phyloP scores from a whole-genome alignment of 192 early-diverging fungal genomes.

The Kappamyces sp. region DNA sequence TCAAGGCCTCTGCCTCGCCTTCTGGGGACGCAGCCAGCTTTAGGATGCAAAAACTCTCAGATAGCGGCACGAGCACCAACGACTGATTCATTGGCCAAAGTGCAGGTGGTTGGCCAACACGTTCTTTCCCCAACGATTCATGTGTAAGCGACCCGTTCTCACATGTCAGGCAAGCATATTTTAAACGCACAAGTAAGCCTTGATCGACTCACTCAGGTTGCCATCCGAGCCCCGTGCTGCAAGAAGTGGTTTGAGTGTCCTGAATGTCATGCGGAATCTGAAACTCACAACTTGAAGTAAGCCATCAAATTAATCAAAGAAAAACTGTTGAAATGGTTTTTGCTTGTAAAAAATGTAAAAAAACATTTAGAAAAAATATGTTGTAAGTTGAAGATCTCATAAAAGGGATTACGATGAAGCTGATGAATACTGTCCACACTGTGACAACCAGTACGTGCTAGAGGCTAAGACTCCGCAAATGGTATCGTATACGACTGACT shows the following conservation, averaged over 20 bases:
- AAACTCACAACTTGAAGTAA: constrained; percentile 64
- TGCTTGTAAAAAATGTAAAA: constrained; percentile 98
- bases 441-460: constrained; percentile 95
- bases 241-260: constrained; percentile 96
- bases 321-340: constrained; percentile 90
- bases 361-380: constrained; percentile 92
- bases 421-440: constrained; percentile 97
- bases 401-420: constrained; percentile 80
- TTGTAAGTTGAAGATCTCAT: constrained; percentile 24
- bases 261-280: constrained; percentile 81
- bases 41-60: too few species aligned
- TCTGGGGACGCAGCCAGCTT: too few species aligned
- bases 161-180: constrained; percentile 74
- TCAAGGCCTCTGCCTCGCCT: too few species aligned
- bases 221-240: constrained; percentile 90
- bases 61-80: too few species aligned
- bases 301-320: constrained; percentile 18
- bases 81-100: too few species aligned
- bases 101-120: too few species aligned
- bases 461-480: constrained; percentile 86
- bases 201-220: constrained; percentile 47
- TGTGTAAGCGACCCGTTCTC: too few species aligned
- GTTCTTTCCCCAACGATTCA: too few species aligned
- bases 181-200: constrained; percentile 86
- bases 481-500: constrained; percentile 23